Evolutionary conservation across 2,329 filamentous ascomycete species (phyloP), one percentile per base, ranked within the genome.

Genomic region (Aspergillus piperis): DNA sequence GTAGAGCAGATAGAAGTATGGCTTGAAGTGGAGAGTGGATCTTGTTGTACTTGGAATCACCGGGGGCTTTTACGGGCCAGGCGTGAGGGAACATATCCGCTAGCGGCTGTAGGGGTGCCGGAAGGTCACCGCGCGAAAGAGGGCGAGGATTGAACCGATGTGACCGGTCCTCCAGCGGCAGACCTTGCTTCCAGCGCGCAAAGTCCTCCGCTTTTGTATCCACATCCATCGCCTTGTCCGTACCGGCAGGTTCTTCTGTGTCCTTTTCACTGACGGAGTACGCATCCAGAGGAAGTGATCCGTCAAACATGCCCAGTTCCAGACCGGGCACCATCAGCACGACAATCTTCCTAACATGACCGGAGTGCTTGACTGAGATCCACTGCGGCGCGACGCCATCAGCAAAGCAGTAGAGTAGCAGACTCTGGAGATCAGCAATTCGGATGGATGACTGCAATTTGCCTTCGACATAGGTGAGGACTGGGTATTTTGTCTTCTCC

Each of bases 261-360:
- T 54, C 56, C n/a, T 64, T 56, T 5, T 54, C 41, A 17, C 47
- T 58, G 30, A 32, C 42, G 25, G 11, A 38, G 15, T 59, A 57
- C 21, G 78, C 72, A 47, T 81, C 80, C 32, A 73, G 62, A 25
- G 75, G 65, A 36, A 85, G 77, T 3, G 76, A 79, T 38, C 85
- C 83, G 73, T 90, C 86, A 78, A 98, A 96, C 90, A 98, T 95
- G 63, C 87, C 90, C 70, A 91, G 86, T 72, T 98, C 94, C 23
- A 99, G 79, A 0, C 95, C 95, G 10, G 95, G 95, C 10, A 97
- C 88, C 90, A 97, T 94, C 66, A 99, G 80, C 42, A 91, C 86
- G 30, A 98, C 93, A 30, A 96, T 89, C 77, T 95, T 96, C 59
- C 79, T 78, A 42, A 88, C 81, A 61, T 80, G 78, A 17, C 75